These are phyloP conservation scores for Dissoconium aciculare DNA, from an alignment of 2,329 filamentous ascomycete genomes.

Conservation along the genomic window DNA sequence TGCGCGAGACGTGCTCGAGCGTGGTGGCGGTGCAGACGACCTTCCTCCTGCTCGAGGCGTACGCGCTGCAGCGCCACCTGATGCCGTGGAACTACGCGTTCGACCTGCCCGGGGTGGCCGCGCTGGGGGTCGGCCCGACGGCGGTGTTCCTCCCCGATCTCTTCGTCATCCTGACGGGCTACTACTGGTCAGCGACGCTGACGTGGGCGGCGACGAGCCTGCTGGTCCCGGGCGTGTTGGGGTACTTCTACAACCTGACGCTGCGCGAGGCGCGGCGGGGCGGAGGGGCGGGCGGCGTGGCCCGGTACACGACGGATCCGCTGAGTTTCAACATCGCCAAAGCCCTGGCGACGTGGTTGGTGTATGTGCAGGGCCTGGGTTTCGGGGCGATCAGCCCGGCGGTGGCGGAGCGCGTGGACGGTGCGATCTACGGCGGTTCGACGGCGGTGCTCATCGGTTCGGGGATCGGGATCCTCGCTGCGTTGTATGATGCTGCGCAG, in stretches of 20 bases:
- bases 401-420: constrained; percentile 48
- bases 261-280: constrained; percentile 37
- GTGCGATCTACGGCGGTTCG: constrained; percentile 56
- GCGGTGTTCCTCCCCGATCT: constrained; percentile 63
- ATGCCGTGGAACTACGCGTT: constrained; percentile 59
- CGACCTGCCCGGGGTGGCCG: constrained; percentile 46
- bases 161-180: constrained; percentile 57
- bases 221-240: constrained; percentile 52
- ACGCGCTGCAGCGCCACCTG: constrained; percentile 53
- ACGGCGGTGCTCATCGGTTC: constrained; percentile 54
- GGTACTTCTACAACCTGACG: constrained; percentile 85
- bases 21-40: constrained; percentile 56
- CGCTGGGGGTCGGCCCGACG: constrained; percentile 25
- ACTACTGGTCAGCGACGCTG: constrained; percentile 61
- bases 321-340: constrained; percentile 83
- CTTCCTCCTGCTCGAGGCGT: constrained; percentile 54
- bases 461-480: constrained; percentile 51
- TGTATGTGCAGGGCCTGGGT: constrained; percentile 56
- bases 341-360: constrained; percentile 63
- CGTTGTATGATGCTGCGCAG: constrained; percentile 64
- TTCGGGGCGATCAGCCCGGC: constrained; percentile 45
- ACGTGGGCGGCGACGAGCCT: constrained; percentile 61
- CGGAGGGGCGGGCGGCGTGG: constrained; percentile 19
- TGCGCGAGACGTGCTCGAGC: constrained; percentile 57
- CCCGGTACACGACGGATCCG: constrained; percentile 58